Conservation (phyloP, 495 filamentous ascomycete species). For the Hypoxylon fuscum region DNA sequence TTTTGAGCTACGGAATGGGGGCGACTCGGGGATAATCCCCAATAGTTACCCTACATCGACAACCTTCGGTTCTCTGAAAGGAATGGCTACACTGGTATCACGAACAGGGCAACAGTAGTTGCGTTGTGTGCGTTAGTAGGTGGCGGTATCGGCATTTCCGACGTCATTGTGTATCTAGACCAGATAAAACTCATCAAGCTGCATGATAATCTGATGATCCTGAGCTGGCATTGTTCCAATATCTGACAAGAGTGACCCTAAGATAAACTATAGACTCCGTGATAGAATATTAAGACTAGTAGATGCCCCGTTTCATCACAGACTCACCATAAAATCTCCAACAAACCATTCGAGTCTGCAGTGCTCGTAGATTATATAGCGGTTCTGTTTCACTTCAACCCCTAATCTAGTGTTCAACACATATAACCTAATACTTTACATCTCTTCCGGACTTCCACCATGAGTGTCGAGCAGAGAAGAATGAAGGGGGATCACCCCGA, state of each 20-base stretch:
- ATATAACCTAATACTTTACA: neutral
- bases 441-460: constrained; percentile 1
- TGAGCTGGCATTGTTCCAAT: neutral
- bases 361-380: neutral
- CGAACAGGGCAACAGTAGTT: neutral
- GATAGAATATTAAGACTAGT: constrained; percentile 6
- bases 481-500: constrained; percentile 33
- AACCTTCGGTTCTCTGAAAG: constrained; percentile 17
- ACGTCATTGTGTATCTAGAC: constrained; percentile 24
- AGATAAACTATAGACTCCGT: neutral
- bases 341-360: neutral
- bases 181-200: constrained; percentile 14
- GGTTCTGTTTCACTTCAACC: no score
- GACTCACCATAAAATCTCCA: neutral
- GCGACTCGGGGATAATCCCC: constrained; percentile 8
- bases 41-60: constrained; percentile 6
- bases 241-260: constrained; percentile 11
- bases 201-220: constrained; percentile 27
- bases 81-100: constrained; percentile 15
- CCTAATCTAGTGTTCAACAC: neutral
- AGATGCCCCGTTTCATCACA: neutral
- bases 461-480: constrained; percentile 30
- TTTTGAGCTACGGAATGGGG: constrained; percentile 6
- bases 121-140: constrained; percentile 1
- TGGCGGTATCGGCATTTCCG: constrained; percentile 31